Evolutionary conservation across 2,329 filamentous ascomycete species (phyloP), one percentile per base, ranked within the genome.

Genomic region (Alternaria rosae): DNA sequence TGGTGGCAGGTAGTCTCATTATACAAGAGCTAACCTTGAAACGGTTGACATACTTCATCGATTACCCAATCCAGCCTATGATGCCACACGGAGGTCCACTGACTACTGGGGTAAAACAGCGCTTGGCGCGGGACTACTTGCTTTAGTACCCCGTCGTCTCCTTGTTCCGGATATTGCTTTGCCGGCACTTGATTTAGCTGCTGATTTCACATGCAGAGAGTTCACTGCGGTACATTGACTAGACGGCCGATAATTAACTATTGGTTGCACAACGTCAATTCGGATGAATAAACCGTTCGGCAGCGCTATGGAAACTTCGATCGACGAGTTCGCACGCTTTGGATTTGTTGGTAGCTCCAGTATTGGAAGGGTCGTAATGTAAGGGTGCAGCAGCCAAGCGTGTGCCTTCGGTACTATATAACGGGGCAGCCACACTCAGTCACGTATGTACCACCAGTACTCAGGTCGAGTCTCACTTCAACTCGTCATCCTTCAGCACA

Each of bases 221-320:
- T 35, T 48, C 28, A 15, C 26, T 41, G 21, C 15, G 30, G 51
- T 13, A 45, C 43, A n/a, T 38, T 54, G 13, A 23, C 43, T 26
- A 52, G 17, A 47, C 4, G 11, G 41, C 52, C 44, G 15, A 38
- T 13, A 28, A n/a, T 13, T 38, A 44, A 41, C 28, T 26, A 57
- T 61, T 55, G 52, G 67, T 60, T 42, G 35, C 57, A 66, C 59
- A 47, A 60, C 54, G 28, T 61, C 26, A 54, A 30, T 30, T 35
- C 44, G 35, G 51, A 59, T 32, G 52, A 44, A 41, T 25, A 54
- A 30, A 55, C 50, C 15, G 52, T 51, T 50, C 15, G 44, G 45
- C 32, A 61, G 12, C 50, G 54, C 55, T 56, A 57, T 51, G 41
- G 20, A 48, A 44, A 8, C 23, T 51, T 35, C 43, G 10, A 30